These are phyloP conservation scores for Arachis monticola DNA, from an alignment of 331 rosid genomes.

Conservation along the genomic window DNA sequence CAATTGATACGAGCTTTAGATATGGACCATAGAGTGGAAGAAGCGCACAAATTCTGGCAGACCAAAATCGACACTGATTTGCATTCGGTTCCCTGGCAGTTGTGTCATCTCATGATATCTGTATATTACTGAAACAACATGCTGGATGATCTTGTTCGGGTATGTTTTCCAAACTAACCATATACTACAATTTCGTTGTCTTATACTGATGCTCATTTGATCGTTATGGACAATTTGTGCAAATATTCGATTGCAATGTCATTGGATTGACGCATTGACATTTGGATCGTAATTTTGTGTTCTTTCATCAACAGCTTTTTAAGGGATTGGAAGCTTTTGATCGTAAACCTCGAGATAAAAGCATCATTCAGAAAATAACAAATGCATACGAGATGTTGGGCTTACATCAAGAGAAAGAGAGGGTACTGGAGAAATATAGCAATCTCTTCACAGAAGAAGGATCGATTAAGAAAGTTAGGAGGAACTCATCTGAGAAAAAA, in stretches of 20 bases:
- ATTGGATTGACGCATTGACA: constrained; percentile 26
- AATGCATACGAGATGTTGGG: constrained; percentile 80
- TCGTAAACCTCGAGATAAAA: constrained; percentile 84
- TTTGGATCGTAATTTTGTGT: constrained; percentile 35
- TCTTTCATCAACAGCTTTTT: constrained; percentile 63
- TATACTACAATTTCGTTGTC: constrained; percentile 7
- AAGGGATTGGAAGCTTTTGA: constrained; percentile 87
- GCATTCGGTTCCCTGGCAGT: constrained; percentile 89
- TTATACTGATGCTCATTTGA: background rate
- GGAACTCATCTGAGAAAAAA: constrained; percentile 36
- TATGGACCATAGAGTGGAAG: constrained; percentile 83
- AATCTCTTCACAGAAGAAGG: constrained; percentile 49
- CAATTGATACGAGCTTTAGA: constrained; percentile 78
- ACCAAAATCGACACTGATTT: constrained; percentile 68
- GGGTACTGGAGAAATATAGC: constrained; percentile 71
- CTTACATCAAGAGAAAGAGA: constrained; percentile 63
- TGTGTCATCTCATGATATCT: constrained; percentile 77
- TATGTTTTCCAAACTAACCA: constrained; percentile 34
- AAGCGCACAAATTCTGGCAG: constrained; percentile 85
- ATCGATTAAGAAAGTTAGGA: constrained; percentile 46
- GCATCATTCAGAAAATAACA: constrained; percentile 78
- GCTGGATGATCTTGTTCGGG: constrained; percentile 66
- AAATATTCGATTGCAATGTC: background rate
- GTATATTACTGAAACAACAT: constrained; percentile 73
- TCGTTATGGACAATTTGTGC: constrained; percentile 1